Evolutionary conservation across 768 basidiomycete species (phyloP).

Genomic region (Podaxis sp.): DNA sequence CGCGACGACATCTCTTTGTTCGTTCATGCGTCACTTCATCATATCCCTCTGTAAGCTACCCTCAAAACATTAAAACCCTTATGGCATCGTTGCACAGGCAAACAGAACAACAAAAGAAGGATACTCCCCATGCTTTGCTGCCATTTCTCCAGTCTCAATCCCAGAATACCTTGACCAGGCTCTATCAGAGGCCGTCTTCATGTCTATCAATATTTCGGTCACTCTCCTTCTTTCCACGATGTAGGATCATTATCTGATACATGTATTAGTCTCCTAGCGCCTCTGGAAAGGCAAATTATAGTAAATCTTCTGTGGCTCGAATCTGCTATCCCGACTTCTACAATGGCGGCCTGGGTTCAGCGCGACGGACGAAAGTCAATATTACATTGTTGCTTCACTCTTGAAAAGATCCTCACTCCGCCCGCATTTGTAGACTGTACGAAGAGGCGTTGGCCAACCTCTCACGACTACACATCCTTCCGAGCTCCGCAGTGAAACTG

Average conservation of each 20-base stretch:
- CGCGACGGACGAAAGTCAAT: conserved; percentile 69
- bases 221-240: conserved; percentile 19
- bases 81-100: conserved; percentile 27
- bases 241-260: conserved; percentile 19
- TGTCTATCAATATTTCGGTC: conserved; percentile 90
- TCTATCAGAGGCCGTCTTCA: conserved; percentile 85
- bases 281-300: conserved; percentile 80
- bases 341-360: conserved; percentile 75
- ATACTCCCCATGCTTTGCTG: conserved; percentile 52
- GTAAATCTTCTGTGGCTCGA: conserved; percentile 92
- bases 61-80: conserved; percentile 19
- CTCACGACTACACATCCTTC: conserved; percentile 66
- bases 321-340: conserved; percentile 59
- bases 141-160: conserved; percentile 82
- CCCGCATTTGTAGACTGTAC: conserved; percentile 53
- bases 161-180: conserved; percentile 69
- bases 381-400: neutral
- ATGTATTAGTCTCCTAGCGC: conserved; percentile 61
- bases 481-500: conserved; percentile 57
- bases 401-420: conserved; percentile 11
- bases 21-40: neutral
- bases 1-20: neutral
- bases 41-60: conserved; percentile 21
- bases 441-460: conserved; percentile 66
- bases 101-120: conserved; percentile 31